Percentiles rank a stretch among this genome's conserved stretches.
phyloP scores from a whole-genome alignment of 345 rosid genomes.

The Camelina sativa region DNA sequence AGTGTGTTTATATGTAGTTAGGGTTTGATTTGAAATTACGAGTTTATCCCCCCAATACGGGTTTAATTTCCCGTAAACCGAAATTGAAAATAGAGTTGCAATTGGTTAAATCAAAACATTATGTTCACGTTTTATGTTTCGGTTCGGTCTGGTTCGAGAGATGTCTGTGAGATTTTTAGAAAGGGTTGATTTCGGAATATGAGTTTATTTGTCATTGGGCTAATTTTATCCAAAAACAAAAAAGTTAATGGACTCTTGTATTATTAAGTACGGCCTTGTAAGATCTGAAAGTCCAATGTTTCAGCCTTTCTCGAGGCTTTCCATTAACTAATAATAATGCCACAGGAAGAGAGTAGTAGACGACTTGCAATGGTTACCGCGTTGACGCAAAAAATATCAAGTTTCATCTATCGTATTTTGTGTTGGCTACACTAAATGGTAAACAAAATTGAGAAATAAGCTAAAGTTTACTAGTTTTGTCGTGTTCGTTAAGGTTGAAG shows the following conservation, averaged over 20 bases:
- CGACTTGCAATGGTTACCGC: neutral
- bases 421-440: neutral
- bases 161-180: neutral
- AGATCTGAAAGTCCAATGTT: neutral
- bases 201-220: neutral
- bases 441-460: neutral
- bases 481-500: neutral
- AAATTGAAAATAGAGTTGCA: neutral
- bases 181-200: slow-evolving; percentile 11
- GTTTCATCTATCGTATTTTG: neutral
- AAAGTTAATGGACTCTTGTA: neutral
- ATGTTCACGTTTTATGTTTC: neutral
- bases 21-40: slow-evolving; percentile 11
- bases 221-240: neutral
- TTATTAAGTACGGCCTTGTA: too few species aligned
- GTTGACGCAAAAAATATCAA: neutral
- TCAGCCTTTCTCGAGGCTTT: neutral
- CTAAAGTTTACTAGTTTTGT: neutral
- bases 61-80: neutral
- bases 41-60: slow-evolving; percentile 2
- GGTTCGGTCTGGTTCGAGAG: slow-evolving; percentile 6
- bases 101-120: too few species aligned
- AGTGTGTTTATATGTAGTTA: neutral
- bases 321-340: too few species aligned
- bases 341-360: neutral